phyloP scores from a whole-genome alignment of 2,329 filamentous ascomycete species.

The Trichoderma atrobrunneum region DNA sequence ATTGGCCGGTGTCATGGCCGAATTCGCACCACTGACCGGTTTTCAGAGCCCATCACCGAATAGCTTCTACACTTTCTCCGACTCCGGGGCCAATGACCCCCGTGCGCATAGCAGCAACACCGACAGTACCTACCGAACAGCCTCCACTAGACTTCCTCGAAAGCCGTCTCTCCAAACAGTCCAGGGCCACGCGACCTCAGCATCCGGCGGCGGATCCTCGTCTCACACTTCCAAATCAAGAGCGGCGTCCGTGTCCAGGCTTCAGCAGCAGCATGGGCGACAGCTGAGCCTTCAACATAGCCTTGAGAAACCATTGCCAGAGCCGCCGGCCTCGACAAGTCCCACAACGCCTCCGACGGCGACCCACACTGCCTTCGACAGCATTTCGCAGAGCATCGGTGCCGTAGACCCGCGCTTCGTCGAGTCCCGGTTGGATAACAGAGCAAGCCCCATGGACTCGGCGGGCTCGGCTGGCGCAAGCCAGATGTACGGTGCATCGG shows the following conservation, averaged over 20 bases:
- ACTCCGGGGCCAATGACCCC: slow-evolving; percentile 44
- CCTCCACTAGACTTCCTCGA: slow-evolving; percentile 42
- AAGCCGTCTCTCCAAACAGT: slow-evolving; percentile 37
- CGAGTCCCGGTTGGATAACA: slow-evolving; percentile 38
- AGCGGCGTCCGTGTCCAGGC: slow-evolving; percentile 23
- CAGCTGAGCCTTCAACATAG: slow-evolving; percentile 55
- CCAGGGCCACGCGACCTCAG: slow-evolving; percentile 13
- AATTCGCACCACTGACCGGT: slow-evolving; percentile 32
- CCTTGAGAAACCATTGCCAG: slow-evolving; percentile 56
- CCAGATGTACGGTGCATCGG: slow-evolving; percentile 36
- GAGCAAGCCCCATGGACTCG: slow-evolving; percentile 51
- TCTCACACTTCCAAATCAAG: slow-evolving; percentile 13
- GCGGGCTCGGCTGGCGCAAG: slow-evolving; percentile 31
- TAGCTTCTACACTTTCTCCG: slow-evolving; percentile 42
- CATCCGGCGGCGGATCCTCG: not conserved
- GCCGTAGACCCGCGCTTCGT: slow-evolving; percentile 14
- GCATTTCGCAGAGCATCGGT: slow-evolving; percentile 32
- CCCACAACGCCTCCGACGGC: slow-evolving; percentile 33
- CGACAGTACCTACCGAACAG: slow-evolving; percentile 52
- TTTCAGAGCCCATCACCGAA: slow-evolving; percentile 30
- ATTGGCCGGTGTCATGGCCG: slow-evolving; percentile 27
- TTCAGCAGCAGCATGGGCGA: slow-evolving; percentile 50
- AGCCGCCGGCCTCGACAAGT: slow-evolving; percentile 37
- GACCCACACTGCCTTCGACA: slow-evolving; percentile 27
- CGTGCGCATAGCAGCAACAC: slow-evolving; percentile 39